Base-by-base conservation (phyloP, 495 filamentous ascomycete species). In the Aspergillus cavernicola region DNA sequence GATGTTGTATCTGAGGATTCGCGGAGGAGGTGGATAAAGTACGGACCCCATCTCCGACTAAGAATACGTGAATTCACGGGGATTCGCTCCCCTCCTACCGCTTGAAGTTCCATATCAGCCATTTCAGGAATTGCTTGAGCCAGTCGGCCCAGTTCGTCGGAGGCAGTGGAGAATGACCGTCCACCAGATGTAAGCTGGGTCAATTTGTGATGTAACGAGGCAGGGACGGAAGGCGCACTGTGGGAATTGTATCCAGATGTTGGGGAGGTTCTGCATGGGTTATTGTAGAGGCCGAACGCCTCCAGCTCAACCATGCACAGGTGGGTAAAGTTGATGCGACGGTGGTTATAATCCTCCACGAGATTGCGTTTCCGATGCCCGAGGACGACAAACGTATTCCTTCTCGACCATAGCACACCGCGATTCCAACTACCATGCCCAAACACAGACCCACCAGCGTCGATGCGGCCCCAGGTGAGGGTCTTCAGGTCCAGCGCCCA, bases 311-410 rank as follows among this genome's bases (percentile, higher is more conserved):
- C 92, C 80, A 96, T 83, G 65, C 92, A 97, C 3, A 97, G 79
- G 64, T 98, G 90, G 9, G 88, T 88, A 67, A 98, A 98, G 65
- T 98, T 98, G 71, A 97, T 95, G 12, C 95, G 85, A 10, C 93
- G 88, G 59, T 98, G 92, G 54, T 97, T 97, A 61, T 98, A 98
- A 62, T 98, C 93, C 53, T 98, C 95, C 0, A 97, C 92, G n/a
- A 97, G 75, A 52, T 87, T 95, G 40, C 93, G 77, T 67, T 90
- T 93, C 24, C 92, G 83, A 66, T 96, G 92, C 19, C 93, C 93
- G 18, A 98, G 78, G 54, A 98, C 90, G 36, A 98, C 90, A 70
- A 97, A 98, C 1, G 87, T 85, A 64, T 95, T 98, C 47, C 95
- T 80, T 38, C 91, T 83, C 53, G 88, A 84, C 93, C 93, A 98